Evolutionary conservation across 2,329 filamentous ascomycete species (phyloP), one percentile per base, ranked within the genome.

Genomic region (Aspergillus viridinutans): DNA sequence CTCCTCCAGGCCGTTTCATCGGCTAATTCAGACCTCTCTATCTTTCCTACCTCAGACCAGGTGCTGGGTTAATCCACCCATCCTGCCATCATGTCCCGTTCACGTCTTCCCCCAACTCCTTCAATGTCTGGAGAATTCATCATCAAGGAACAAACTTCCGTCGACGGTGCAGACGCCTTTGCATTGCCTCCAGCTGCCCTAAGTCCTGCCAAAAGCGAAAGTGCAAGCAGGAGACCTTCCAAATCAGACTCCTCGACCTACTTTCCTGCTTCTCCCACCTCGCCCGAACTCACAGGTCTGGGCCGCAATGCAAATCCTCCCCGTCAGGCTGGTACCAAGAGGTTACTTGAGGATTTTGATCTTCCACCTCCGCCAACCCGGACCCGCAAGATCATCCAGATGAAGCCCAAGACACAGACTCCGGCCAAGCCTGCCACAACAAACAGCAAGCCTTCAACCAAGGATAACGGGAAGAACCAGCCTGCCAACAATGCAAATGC

Each of bases 331-430:
- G 69, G 66, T 57, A 58, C 69, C 64, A 76, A 81, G 66, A 69
- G 74, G 42, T 69, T 76, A 23, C 64, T 77, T 58, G 73, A 75
- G 32, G 72, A 75, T 28, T 95, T 96, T 72, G 83, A 89, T 9
- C 83, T 99, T 17, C 94, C 94, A 21, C 94, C 94, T 9, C 94
- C 93, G 17, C 94, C 94, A 0, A 96, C 92, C 3, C 83, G 93
- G 61, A 90, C 91, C 45, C 88, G 93, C 67, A 97, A 95, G 78
- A 97, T 99, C 71, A 97, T 97, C 57, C 93, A 97, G 76, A 96
- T 97, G 92, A 96, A 96, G 75, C 93, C 85, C 10, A 79, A 80
- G 58, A 69, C 70, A 2, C 72, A 71, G 53, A 84, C 20, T 76
- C 79, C 26, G 67, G 74, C 29, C 77, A 84, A 63, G 69, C 78